phyloP scores from a whole-genome alignment of 805 yeast genomes.

The Candida ficus region DNA sequence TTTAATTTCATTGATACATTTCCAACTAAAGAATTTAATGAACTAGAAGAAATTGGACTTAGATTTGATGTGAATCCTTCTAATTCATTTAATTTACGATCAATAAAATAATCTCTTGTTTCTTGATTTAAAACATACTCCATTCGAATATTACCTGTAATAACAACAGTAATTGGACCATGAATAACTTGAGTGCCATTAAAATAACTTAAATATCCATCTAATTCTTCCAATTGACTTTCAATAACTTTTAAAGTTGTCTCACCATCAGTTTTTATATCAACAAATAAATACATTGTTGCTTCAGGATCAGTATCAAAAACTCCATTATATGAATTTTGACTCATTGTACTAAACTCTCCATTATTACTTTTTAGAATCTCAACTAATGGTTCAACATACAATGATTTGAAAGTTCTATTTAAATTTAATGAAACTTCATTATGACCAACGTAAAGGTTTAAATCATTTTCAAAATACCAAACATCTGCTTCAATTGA shows the following conservation, averaged over 20 bases:
- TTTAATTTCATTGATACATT: too few species aligned
- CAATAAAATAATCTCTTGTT: constrained; percentile 40
- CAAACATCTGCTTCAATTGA: constrained; percentile 68
- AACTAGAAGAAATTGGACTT: constrained; percentile 41
- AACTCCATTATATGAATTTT: constrained; percentile 29
- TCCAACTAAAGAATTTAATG: constrained; percentile 30
- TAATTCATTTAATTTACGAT: constrained; percentile 34
- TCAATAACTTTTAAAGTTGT: constrained; percentile 44
- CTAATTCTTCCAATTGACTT: constrained; percentile 45
- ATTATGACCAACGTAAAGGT: constrained; percentile 63
- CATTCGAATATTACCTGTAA: constrained; percentile 66
- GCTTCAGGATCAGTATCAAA: constrained; percentile 41
- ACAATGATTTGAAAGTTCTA: constrained; percentile 46
- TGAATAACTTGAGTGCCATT: constrained; percentile 30
- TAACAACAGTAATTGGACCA: constrained; percentile 60
- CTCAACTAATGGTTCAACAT: constrained; percentile 47
- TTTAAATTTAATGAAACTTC: constrained; percentile 39
- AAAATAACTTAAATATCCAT: constrained; percentile 46
- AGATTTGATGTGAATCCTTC: constrained; percentile 22
- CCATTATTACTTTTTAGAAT: constrained; percentile 48
- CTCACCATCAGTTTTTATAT: constrained; percentile 50
- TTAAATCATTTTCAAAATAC: constrained; percentile 32
- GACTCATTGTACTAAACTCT: constrained; percentile 1
- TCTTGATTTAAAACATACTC: constrained; percentile 28
- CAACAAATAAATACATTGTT: constrained; percentile 60